phyloP scores from a whole-genome alignment of 257 asterid species.

The Penstemon barbatus region DNA sequence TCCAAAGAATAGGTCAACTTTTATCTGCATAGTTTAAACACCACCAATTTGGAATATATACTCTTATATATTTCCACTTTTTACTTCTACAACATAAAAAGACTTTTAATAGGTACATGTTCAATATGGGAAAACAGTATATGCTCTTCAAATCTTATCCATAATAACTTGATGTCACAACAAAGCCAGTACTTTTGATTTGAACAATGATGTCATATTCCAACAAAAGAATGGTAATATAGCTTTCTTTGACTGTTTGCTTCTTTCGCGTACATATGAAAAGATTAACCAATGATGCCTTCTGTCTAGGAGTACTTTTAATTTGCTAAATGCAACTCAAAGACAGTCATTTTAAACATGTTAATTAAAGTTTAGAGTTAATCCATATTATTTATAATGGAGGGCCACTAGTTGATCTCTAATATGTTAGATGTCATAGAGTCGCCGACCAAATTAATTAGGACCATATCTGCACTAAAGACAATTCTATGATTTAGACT shows the following conservation, averaged over 20 bases:
- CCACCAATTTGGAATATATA: conserved; percentile 63
- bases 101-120: conserved; percentile 28
- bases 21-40: conserved; percentile 34
- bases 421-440: conserved; percentile 38
- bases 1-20: conserved; percentile 19
- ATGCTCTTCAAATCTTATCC: conserved; percentile 37
- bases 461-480: conserved; percentile 36
- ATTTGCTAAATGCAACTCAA: neutral
- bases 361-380: conserved; percentile 21
- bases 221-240: conserved; percentile 39
- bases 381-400: conserved; percentile 34
- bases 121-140: conserved; percentile 33
- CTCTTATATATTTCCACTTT: conserved; percentile 39
- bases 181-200: conserved; percentile 33
- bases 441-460: conserved; percentile 34
- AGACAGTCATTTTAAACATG: conserved; percentile 7
- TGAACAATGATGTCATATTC: conserved; percentile 38
- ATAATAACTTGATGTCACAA: conserved; percentile 36
- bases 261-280: conserved; percentile 30
- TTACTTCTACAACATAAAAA: conserved; percentile 23
- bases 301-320: neutral
- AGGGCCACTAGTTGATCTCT: conserved; percentile 40
- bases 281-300: conserved; percentile 32
- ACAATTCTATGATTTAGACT: conserved; percentile 23
- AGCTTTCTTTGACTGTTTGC: conserved; percentile 35